Base-by-base conservation (phyloP, 139 green algal genomes). In the Asterochloris erici region DNA sequence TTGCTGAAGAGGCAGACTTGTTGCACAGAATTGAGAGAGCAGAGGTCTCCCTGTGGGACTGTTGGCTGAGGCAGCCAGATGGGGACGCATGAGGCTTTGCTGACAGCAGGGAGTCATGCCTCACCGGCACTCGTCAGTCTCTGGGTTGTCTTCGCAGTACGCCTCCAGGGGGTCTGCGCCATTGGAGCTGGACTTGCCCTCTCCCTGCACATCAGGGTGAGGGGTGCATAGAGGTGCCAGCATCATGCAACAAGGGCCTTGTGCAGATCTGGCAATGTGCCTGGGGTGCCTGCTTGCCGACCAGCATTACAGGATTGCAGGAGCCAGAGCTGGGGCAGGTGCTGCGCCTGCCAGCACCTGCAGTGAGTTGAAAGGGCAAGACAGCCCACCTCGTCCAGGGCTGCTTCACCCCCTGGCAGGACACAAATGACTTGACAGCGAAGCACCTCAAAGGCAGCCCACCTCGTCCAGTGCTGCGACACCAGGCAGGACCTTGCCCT, bases 401-500 rank as follows among this genome's bases (percentile, higher is more conserved):
- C 26, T 61, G 71, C 71, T 24, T 61, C 14, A n/a, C n/a, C 16
- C 19, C 17, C 14, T 26, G 23, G 9, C 12, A 23, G 11, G n/a
- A 10, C 16, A 28, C 26, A 28, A 26, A 21, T 1, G n/a, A 16
- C 29, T 76, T 54, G 70, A 17, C 24, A 27, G 1, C 28, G 9
- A n/a, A 76, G 10, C 29, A 29, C 0, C 47, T 12, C 38, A n/a
- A 11, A 64, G 26, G 11, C 0, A 16, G 27, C 76, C 73, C 26
- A 74, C 78, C 63, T 83, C 79, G 66, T 99, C 87, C 28, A 99
- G 92, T 61, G 94, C 95, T 73, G 95, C 96, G 54, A 98, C 96
- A 81, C 97, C 97, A 63, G 97, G 97, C 81, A 99, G 92, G 68
- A 98, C 93, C 93, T 98, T 98, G 93, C 97, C 97, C 93, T 99